A percentile compares a stretch with the other conserved stretches of the same genome.
Conservation (phyloP, 352 stramenopile genomes). For the Phytophthora litchii region DNA sequence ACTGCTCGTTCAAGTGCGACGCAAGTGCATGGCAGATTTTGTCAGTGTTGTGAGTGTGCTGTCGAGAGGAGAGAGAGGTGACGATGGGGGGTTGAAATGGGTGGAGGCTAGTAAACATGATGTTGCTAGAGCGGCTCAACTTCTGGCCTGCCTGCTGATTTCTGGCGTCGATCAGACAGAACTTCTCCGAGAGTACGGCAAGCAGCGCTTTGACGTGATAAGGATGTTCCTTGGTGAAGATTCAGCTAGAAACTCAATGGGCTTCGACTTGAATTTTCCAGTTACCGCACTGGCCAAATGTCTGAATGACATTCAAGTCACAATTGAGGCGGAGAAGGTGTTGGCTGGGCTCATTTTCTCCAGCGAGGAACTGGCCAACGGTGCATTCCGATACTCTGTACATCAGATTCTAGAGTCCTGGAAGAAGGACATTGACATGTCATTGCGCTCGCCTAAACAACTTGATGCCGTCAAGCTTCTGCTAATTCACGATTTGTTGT, state of each 20-base stretch:
- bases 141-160: slow-evolving; percentile 67
- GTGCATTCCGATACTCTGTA: slow-evolving; percentile 59
- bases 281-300: slow-evolving; percentile 43
- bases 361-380: slow-evolving; percentile 66
- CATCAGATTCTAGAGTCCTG: slow-evolving; percentile 63
- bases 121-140: slow-evolving; percentile 53
- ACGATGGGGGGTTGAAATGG: slow-evolving; percentile 36
- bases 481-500: slow-evolving; percentile 59
- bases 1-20: slow-evolving; percentile 58
- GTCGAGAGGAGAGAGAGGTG: slow-evolving; percentile 49
- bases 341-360: slow-evolving; percentile 57
- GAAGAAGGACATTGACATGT: slow-evolving; percentile 47
- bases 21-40: slow-evolving; percentile 75
- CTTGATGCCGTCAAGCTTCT: slow-evolving; percentile 65
- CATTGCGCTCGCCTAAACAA: slow-evolving; percentile 24
- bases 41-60: slow-evolving; percentile 70
- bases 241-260: slow-evolving; percentile 32
- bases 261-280: slow-evolving; percentile 40
- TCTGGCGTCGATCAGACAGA: slow-evolving; percentile 56
- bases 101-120: slow-evolving; percentile 58
- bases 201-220: slow-evolving; percentile 68
- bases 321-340: slow-evolving; percentile 63
- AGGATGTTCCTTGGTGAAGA: slow-evolving; percentile 59
- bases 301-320: slow-evolving; percentile 58
- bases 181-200: slow-evolving; percentile 67